Evolutionary conservation across 1,284 basidiomycete genomes (phyloP).

Genomic region (Taiwanofungus camphoratus): DNA sequence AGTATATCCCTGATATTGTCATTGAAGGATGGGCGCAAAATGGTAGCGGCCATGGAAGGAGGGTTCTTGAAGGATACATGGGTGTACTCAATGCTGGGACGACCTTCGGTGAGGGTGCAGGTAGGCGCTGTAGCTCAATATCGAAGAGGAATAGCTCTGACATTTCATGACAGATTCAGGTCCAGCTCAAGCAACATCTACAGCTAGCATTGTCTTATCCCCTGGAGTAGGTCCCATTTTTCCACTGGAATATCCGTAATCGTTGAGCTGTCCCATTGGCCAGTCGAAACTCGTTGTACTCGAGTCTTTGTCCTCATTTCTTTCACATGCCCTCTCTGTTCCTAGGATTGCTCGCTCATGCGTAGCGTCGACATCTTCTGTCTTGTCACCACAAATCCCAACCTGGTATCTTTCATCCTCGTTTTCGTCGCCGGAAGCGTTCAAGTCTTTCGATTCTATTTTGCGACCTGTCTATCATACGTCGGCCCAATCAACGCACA

Average conservation of each 20-base stretch:
- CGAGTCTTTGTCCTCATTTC: conserved; percentile 24
- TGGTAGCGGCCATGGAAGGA: conserved; percentile 46
- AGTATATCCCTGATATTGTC: conserved; percentile 63
- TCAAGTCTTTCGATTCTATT: conserved; percentile 40
- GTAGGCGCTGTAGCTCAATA: conserved; percentile 25
- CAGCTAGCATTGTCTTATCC: conserved; percentile 60
- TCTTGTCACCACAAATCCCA: conserved; percentile 17
- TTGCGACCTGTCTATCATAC: conserved; percentile 21
- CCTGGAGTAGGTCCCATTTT: conserved; percentile 41
- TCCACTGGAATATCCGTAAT: conserved; percentile 2
- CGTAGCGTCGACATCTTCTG: conserved; percentile 9
- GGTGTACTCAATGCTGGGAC: conserved; percentile 65
- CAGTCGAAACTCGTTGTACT: conserved; percentile 39
- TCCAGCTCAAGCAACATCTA: conserved; percentile 49
- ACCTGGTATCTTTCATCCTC: conserved; percentile 50
- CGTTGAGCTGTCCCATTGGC: background rate
- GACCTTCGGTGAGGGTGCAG: conserved; percentile 52
- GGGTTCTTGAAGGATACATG: conserved; percentile 71
- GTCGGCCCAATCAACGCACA: background rate
- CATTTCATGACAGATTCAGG: conserved; percentile 24
- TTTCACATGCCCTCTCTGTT: conserved; percentile 16
- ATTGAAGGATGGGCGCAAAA: conserved; percentile 62
- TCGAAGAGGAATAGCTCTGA: background rate
- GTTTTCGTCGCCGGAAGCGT: conserved; percentile 44
- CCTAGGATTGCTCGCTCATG: conserved; percentile 2